Evolutionary conservation across 768 basidiomycete genomes (phyloP).

Genomic region (Lactifluus echinatus): DNA sequence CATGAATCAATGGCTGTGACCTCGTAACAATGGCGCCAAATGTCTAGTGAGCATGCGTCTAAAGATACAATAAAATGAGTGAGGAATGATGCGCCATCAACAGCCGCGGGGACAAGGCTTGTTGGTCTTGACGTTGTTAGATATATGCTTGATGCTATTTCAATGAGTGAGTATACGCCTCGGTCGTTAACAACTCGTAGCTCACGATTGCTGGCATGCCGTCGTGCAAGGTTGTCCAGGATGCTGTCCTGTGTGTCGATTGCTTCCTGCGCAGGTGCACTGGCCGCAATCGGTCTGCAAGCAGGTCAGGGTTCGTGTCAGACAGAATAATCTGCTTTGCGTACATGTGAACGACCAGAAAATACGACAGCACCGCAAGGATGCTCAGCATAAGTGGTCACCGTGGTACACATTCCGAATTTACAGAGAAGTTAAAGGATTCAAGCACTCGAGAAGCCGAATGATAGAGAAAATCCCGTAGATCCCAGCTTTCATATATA

Average conservation of each 20-base stretch:
- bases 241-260: constrained; percentile 1
- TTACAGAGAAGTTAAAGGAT: background rate
- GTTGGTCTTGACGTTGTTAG: constrained; percentile 4
- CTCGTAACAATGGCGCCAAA: background rate
- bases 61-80: background rate
- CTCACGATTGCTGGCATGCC: constrained; percentile 13
- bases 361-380: constrained; percentile 8
- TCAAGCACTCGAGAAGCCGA: background rate
- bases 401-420: constrained; percentile 9
- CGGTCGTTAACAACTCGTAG: background rate
- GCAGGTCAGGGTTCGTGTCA: background rate
- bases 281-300: constrained; percentile 13
- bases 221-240: constrained; percentile 8
- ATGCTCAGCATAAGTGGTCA: constrained; percentile 10
- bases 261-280: constrained; percentile 7
- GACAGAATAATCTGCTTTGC: background rate
- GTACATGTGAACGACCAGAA: constrained; percentile 10
- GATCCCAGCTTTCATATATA: background rate
- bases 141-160: background rate
- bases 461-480: background rate
- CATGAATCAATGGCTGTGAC: background rate
- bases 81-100: background rate
- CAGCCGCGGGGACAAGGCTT: constrained; percentile 13
- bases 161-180: background rate
- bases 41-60: background rate